Evolutionary conservation across 768 basidiomycete genomes (phyloP), one percentile per base, ranked within the genome.

Genomic region (Pisolithus albus): DNA sequence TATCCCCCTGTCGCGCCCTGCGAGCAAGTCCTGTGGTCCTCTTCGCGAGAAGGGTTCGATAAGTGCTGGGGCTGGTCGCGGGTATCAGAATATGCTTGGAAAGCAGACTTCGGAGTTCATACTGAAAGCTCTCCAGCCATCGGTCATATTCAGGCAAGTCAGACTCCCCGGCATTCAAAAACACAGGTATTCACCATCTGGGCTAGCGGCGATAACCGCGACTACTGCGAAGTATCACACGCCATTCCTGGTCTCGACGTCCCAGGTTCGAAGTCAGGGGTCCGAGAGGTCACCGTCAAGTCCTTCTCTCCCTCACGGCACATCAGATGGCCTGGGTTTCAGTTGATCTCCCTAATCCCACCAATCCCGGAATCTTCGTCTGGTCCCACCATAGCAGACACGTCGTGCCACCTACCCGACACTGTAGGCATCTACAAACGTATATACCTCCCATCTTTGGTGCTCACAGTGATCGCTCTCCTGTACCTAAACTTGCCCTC

Each of bases 221-320:
- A 96, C 67, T 89, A 89, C 60, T 97, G 93, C 61, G 88, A 91
- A 57, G 77, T 85, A 59, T 69, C 67, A 21, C 88, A 89, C 64
- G 69, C 69, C 32, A 56, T 71, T 8, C 61, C 65, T 4, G 58
- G 54, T n/a, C 54, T 58, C 18, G 61, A 65, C 38, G 55, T 50
- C 42, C 47, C 58, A 36, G 61, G 51, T 58, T 50, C 53, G 54
- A 48, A 50, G 15, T 55, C 54, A 56, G 52, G 61, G 3, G 72
- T 84, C 41, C 83, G 83, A 44, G 92, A 95, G 68, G 79, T 92
- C 19, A 93, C 92, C 1, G 74, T 95, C 52, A 94, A 92, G 65
- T 87, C 92, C 0, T 92, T 95, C 65, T 86, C 88, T 15, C 81
- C 83, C 54, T 81, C 83, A 13, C 77, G 77, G 49, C 84, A 85